Evolutionary conservation across 805 yeast species (phyloP).

Genomic region (Ogataea saltuana): DNA sequence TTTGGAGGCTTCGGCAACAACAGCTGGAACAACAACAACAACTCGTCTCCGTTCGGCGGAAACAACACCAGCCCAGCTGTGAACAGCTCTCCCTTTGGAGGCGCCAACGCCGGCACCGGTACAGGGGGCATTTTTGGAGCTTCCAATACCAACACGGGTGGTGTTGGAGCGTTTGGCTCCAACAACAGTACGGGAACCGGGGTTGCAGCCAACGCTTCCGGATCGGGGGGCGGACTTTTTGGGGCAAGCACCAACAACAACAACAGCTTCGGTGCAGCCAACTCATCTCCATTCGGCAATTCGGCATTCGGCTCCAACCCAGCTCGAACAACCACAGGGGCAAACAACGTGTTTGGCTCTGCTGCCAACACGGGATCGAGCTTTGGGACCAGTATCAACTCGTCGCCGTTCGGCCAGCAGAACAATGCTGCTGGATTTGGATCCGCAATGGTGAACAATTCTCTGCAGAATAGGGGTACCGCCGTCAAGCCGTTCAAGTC

Average conservation of each 20-base stretch:
- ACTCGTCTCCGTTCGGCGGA: slow-evolving; percentile 30
- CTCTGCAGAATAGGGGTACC: slow-evolving; percentile 61
- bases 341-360: slow-evolving; percentile 22
- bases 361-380: slow-evolving; percentile 31
- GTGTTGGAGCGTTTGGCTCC: slow-evolving; percentile 28
- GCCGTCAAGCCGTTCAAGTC: slow-evolving; percentile 69
- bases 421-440: slow-evolving; percentile 34
- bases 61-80: slow-evolving; percentile 23
- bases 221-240: slow-evolving; percentile 30
- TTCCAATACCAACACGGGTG: slow-evolving; percentile 21
- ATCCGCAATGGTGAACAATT: slow-evolving; percentile 31
- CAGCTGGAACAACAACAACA: slow-evolving; percentile 17
- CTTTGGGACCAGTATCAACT: slow-evolving; percentile 31
- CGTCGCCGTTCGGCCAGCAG: slow-evolving; percentile 45
- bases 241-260: slow-evolving; percentile 26
- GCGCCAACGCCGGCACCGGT: slow-evolving; percentile 23
- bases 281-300: slow-evolving; percentile 46
- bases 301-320: slow-evolving; percentile 41
- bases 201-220: slow-evolving; percentile 18
- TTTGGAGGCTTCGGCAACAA: slow-evolving; percentile 54
- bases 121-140: slow-evolving; percentile 40
- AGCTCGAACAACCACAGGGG: slow-evolving; percentile 5
- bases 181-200: slow-evolving; percentile 29
- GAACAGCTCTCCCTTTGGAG: slow-evolving; percentile 14
- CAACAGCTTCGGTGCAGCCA: slow-evolving; percentile 16